Evolutionary conservation across 768 basidiomycete species (phyloP), one percentile per base, ranked within the genome.

Genomic region (Pulveroboletus frians): DNA sequence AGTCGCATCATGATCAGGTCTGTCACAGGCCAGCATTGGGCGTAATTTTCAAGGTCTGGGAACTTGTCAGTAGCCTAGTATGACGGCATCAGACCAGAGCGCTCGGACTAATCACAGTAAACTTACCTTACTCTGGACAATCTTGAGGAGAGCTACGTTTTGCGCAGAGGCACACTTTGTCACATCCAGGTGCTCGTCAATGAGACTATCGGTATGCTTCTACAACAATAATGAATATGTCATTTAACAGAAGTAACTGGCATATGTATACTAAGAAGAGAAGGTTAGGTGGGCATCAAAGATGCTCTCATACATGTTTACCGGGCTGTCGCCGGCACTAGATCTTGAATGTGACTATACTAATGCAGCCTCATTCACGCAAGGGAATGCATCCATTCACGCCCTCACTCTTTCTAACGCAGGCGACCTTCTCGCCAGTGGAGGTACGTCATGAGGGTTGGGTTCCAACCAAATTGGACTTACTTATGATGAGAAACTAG

Each of bases 31-130:
- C 55, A 55, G 13, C 38, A 47, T 7, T 11, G n/a, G 5, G 2
- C 10, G 4, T 56, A 56, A 8, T 56, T 54, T 2, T 44, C 48
- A 18, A 56, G 54, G 18, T 56, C 52, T 1, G 41, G 54, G 26
- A 56, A 44, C 2, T 30, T 15, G 4, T n/a, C 9, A 3, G 29
- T 32, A 0, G 39, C 45, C 49, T 56, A 11, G 13, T 9, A n/a
- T 35, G 23, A n/a, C n/a, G n/a, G n/a, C n/a, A n/a, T n/a, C 10
- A 3, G 21, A 7, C 30, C 9, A 39, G 38, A 1, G 2, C 30
- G 11, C 9, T 43, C 13, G 20, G 29, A 11, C 14, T 21, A 9
- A 23, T 2, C 8, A 39, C 38, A 39, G 38, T n/a, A 21, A 8
- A 5, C 4, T 4, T 39, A 45, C 32, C 34, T 45, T 34, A 3